Conservation (phyloP, 768 basidiomycete species). For the Sistotremastrum niveocremeum region DNA sequence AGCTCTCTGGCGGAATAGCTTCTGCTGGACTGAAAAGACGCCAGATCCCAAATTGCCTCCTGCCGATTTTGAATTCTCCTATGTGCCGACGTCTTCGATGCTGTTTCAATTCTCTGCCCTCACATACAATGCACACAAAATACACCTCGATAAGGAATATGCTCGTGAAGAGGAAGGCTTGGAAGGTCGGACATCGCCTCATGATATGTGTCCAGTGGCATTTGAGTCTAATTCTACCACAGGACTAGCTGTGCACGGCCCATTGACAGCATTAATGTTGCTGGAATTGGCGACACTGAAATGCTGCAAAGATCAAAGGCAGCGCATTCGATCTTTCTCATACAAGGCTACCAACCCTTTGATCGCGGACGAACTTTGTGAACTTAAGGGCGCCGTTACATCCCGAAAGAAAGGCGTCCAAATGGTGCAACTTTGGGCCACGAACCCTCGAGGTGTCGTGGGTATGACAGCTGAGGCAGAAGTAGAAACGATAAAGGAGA, state of each 20-base stretch:
- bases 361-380: slow-evolving; percentile 13
- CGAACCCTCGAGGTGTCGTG: slow-evolving; percentile 40
- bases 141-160: slow-evolving; percentile 71
- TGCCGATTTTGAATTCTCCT: slow-evolving; percentile 48
- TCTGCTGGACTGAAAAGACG: not conserved
- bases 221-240: not conserved
- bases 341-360: slow-evolving; percentile 51
- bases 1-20: too few species aligned
- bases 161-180: slow-evolving; percentile 47
- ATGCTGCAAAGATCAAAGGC: slow-evolving; percentile 31
- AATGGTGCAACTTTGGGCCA: slow-evolving; percentile 41
- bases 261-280: slow-evolving; percentile 67
- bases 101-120: slow-evolving; percentile 80
- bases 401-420: not conserved
- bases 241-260: slow-evolving; percentile 46
- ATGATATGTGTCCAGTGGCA: not conserved
- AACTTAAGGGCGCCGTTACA: not conserved
- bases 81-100: slow-evolving; percentile 53
- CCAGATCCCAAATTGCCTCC: slow-evolving; percentile 19
- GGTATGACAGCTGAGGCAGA: slow-evolving; percentile 42
- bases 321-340: slow-evolving; percentile 38
- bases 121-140: slow-evolving; percentile 75
- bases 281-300: slow-evolving; percentile 30
- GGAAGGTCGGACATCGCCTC: not conserved
- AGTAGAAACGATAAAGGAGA: too few species aligned